Evolutionary conservation across 768 basidiomycete species (phyloP).

Genomic region (Russula griseocarnosa): DNA sequence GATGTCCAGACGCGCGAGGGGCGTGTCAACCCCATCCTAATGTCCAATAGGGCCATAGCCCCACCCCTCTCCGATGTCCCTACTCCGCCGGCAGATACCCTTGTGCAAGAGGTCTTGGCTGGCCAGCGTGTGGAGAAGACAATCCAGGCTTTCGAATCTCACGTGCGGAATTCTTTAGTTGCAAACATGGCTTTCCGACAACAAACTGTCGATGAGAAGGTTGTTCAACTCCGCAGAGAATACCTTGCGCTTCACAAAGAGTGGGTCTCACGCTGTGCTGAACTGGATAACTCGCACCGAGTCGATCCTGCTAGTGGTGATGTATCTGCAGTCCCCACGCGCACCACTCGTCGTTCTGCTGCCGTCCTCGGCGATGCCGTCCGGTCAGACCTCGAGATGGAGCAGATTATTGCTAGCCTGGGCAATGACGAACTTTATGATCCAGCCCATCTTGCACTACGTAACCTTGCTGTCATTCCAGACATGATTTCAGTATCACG

Average conservation of each 20-base stretch:
- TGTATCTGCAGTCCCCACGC: conserved; percentile 36
- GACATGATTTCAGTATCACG: conserved; percentile 79
- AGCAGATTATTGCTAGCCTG: conserved; percentile 92
- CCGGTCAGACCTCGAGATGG: conserved; percentile 93
- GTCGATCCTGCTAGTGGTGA: conserved; percentile 39
- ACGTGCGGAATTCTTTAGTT: conserved; percentile 47
- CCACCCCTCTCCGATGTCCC: conserved; percentile 38
- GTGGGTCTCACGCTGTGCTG: conserved; percentile 69
- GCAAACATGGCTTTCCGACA: conserved; percentile 54
- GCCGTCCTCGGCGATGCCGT: conserved; percentile 80
- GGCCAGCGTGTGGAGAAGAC: conserved; percentile 38
- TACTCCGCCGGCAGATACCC: conserved; percentile 38
- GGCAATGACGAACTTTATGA: conserved; percentile 93
- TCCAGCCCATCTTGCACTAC: conserved; percentile 78
- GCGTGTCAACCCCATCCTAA: conserved; percentile 58
- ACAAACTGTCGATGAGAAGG: conserved; percentile 49
- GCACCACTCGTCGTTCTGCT: conserved; percentile 71
- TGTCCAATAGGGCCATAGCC: conserved; percentile 52
- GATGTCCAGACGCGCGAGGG: conserved; percentile 62
- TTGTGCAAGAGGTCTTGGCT: conserved; percentile 48
- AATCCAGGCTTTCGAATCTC: conserved; percentile 38
- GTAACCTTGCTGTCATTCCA: conserved; percentile 83
- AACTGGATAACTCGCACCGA: conserved; percentile 56
- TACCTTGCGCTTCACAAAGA: conserved; percentile 65
- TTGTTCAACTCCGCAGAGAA: conserved; percentile 53